Conservation (phyloP, 1,284 basidiomycete species). For the Chondrostereum purpureum region DNA sequence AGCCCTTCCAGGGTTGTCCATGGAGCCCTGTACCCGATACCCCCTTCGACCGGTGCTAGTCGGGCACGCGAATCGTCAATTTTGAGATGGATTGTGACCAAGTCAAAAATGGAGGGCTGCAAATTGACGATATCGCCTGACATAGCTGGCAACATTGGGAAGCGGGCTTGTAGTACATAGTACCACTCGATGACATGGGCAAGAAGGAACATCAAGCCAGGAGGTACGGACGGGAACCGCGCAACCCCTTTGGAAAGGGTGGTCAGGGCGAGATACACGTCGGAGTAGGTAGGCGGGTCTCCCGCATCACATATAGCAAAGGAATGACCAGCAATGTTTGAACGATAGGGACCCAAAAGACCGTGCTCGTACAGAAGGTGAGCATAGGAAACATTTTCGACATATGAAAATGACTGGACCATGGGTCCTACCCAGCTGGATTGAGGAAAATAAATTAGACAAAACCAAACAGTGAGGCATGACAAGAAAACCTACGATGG, state of each 20-base stretch:
- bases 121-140: slow-evolving; percentile 37
- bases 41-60: slow-evolving; percentile 32
- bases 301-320: slow-evolving; percentile 44
- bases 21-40: slow-evolving; percentile 41
- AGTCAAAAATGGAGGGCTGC: slow-evolving; percentile 45
- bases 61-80: slow-evolving; percentile 49
- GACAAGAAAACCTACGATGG: background rate
- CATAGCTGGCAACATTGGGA: slow-evolving; percentile 29
- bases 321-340: slow-evolving; percentile 45
- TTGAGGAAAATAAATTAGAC: no score
- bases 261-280: slow-evolving; percentile 31
- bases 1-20: slow-evolving; percentile 33
- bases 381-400: slow-evolving; percentile 49
- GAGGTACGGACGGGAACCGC: slow-evolving; percentile 34
- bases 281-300: slow-evolving; percentile 37
- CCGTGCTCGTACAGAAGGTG: slow-evolving; percentile 49
- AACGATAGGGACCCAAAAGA: slow-evolving; percentile 20
- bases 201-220: slow-evolving; percentile 39
- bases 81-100: slow-evolving; percentile 39
- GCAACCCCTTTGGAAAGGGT: slow-evolving; percentile 27
- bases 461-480: no score
- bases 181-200: slow-evolving; percentile 38
- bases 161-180: slow-evolving; percentile 16
- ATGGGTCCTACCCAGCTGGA: background rate
- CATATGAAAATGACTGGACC: slow-evolving; percentile 31